Base-by-base conservation (phyloP, 2,329 filamentous ascomycete species). In the Calonectria fujianensis region DNA sequence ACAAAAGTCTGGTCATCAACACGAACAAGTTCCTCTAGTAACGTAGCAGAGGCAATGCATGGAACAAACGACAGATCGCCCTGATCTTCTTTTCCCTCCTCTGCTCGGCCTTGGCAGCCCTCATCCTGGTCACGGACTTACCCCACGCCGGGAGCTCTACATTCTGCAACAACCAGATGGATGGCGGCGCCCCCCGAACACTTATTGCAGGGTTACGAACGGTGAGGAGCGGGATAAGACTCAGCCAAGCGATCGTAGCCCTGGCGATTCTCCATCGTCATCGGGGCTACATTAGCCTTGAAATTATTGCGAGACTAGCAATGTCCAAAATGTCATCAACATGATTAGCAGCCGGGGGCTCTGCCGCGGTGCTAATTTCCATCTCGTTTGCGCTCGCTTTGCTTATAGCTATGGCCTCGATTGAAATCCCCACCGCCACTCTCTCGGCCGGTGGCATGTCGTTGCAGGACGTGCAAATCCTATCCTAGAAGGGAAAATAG, bases 111-210 rank as follows among this genome's bases (percentile, higher is more conserved):
- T 67, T 52, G 52, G 41, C 70, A 29, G 32, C 37, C 20, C 41
- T 45, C 31, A 59, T 59, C 48, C 39, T 13, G 24, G 68, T 13
- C 41, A n/a, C 29, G 29, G 32, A 7, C 41, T 24, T 69, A 73
- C 71, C 71, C 71, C 71, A 73, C 71, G 71, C 50, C 51, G 20
- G 59, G 51, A 59, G n/a, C 57, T 70, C 32, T 48, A 2, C 11
- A n/a, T 48, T 48, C 45, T 54, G 41, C n/a, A 27, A 35, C 54
- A 48, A 24, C 45, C 27, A 39, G 31, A 51, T 69, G 52, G 54
- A 63, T 70, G 45, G 54, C 68, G 68, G 57, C 57, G 68, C 54
- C 57, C 68, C 50, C 68, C 68, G 57, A 64, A 16, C 9, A 32
- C 39, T 35, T 59, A 8, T 63, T 52, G 35, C 68, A 64, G 57